These are phyloP conservation scores for Fraxinus sp. DNA, from an alignment of 305 asterid species.

Conservation along the genomic window DNA sequence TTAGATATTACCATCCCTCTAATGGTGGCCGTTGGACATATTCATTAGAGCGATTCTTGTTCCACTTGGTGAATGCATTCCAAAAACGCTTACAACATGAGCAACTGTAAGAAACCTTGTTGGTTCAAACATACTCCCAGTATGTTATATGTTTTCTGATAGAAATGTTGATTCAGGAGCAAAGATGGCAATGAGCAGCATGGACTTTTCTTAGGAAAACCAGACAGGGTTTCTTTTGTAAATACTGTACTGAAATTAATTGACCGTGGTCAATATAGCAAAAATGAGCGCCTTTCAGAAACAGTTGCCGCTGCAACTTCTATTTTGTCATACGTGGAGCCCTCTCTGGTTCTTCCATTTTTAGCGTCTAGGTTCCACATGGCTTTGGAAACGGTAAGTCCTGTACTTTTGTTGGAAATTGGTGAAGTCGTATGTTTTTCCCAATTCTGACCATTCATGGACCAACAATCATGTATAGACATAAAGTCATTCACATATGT, in stretches of 20 bases:
- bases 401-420: slow-evolving; percentile 3
- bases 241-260: slow-evolving; percentile 73
- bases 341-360: slow-evolving; percentile 90
- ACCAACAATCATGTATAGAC: slow-evolving; percentile 11
- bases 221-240: slow-evolving; percentile 83
- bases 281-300: slow-evolving; percentile 84
- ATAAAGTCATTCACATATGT: slow-evolving; percentile 5
- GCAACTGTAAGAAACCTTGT: slow-evolving; percentile 66
- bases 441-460: slow-evolving; percentile 7
- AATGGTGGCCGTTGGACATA: slow-evolving; percentile 99
- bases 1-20: slow-evolving; percentile 98
- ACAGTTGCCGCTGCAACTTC: slow-evolving; percentile 95
- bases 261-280: slow-evolving; percentile 99
- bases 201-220: slow-evolving; percentile 53
- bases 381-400: slow-evolving; percentile 98
- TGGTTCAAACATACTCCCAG: slow-evolving; percentile 13
- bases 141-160: slow-evolving; percentile 36
- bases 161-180: slow-evolving; percentile 57
- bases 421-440: slow-evolving; percentile 1
- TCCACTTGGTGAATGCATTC: slow-evolving; percentile 72
- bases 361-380: slow-evolving; percentile 87
- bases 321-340: slow-evolving; percentile 90
- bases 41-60: slow-evolving; percentile 81
- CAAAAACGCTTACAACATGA: slow-evolving; percentile 86
- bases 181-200: slow-evolving; percentile 49